A percentile compares a stretch with the other conserved stretches of the same genome.
Evolutionary conservation across 306 rosid genomes (phyloP).

Genomic region (Quercus rubra): DNA sequence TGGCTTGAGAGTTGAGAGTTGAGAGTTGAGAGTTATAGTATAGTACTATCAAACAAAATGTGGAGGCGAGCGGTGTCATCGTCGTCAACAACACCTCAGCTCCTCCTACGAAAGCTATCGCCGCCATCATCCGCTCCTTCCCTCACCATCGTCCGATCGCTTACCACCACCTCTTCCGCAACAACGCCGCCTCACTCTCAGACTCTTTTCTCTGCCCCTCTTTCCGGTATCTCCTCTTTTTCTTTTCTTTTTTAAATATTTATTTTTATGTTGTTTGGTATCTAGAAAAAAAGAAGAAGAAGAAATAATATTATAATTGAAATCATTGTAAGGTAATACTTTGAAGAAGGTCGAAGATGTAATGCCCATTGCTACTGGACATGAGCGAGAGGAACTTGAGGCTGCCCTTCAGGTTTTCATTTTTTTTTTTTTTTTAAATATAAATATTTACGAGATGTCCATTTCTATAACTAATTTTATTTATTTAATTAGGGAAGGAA

Average conservation of each 20-base stretch:
- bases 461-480: not conserved
- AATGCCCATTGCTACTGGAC: constrained; percentile 36
- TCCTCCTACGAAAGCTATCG: not conserved
- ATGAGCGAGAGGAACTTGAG: constrained; percentile 38
- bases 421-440: not conserved
- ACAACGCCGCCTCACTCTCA: constrained; percentile 10
- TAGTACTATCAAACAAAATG: not conserved
- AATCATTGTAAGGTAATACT: constrained; percentile 1
- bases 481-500: constrained; percentile 35
- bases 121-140: not conserved
- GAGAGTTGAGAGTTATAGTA: too few species aligned
- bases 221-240: not conserved
- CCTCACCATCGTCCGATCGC: constrained; percentile 10
- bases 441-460: not conserved
- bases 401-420: constrained; percentile 34
- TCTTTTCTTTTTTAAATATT: too few species aligned
- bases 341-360: constrained; percentile 29
- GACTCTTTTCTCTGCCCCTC: constrained; percentile 4
- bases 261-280: too few species aligned
- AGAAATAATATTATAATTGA: too few species aligned
- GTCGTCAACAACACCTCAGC: constrained; percentile 1
- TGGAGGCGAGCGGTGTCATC: constrained; percentile 26
- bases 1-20: too few species aligned
- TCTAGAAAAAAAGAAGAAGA: too few species aligned
- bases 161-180: constrained; percentile 5